Conservation (phyloP, 257 asterid species). For the Jasminum sambac region DNA sequence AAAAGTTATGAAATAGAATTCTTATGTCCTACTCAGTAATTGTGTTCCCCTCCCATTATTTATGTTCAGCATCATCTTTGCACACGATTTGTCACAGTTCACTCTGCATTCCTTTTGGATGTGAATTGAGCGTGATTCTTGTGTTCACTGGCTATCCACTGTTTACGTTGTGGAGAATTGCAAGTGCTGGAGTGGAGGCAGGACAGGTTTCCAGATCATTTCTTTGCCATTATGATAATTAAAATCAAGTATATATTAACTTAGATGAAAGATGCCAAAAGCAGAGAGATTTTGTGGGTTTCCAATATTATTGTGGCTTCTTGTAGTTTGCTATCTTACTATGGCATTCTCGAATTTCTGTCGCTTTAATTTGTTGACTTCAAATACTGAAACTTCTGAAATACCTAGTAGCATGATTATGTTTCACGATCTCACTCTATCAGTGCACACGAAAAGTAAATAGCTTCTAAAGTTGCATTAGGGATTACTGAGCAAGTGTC, state of each 20-base stretch:
- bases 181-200: not conserved
- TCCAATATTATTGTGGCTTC: not conserved
- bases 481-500: not conserved
- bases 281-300: not conserved
- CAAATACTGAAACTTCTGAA: not conserved
- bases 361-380: not conserved
- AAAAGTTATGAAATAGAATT: not conserved
- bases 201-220: not conserved
- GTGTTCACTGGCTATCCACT: not conserved
- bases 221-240: not conserved
- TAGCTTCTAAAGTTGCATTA: not conserved
- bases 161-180: not conserved
- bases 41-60: not conserved
- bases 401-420: not conserved
- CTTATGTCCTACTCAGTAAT: not conserved
- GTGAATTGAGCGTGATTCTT: not conserved
- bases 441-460: not conserved
- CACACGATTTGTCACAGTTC: not conserved
- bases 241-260: not conserved
- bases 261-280: not conserved
- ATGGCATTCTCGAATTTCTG: not conserved
- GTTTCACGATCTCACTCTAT: not conserved
- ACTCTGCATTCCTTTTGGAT: not conserved
- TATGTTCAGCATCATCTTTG: not conserved
- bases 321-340: not conserved